phyloP scores from a whole-genome alignment of 1,284 basidiomycete genomes.

The Sphaerobolus stellatus region DNA sequence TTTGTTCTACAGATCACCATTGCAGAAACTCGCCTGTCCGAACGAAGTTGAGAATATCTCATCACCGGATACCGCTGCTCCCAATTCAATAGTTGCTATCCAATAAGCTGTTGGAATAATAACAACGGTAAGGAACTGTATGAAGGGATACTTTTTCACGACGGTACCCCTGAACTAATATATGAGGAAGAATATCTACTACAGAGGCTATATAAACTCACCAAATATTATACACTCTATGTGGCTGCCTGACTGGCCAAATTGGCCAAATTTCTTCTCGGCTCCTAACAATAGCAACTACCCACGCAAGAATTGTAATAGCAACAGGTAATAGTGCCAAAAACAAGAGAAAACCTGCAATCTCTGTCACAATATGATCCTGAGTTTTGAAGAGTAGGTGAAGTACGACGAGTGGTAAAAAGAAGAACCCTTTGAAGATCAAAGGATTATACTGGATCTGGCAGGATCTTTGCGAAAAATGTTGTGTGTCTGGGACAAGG shows the following conservation, averaged over 20 bases:
- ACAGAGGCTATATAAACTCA: not conserved
- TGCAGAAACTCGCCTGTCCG: no score
- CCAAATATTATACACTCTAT: not conserved
- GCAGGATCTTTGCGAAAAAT: not conserved
- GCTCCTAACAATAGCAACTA: not conserved
- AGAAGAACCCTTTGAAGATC: not conserved
- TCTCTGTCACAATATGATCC: not conserved
- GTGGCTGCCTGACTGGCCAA: no score
- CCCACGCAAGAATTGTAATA: not conserved
- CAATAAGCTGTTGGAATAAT: not conserved
- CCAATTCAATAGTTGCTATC: not conserved
- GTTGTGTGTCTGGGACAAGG: not conserved
- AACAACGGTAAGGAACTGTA: constrained; percentile 1
- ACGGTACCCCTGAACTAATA: not conserved
- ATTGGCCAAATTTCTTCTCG: not conserved
- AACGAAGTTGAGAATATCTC: not conserved
- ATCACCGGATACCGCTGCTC: not conserved
- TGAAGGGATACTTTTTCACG: constrained; percentile 1
- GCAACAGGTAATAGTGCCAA: not conserved
- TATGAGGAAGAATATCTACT: not conserved
- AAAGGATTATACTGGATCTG: not conserved
- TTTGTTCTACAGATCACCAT: no score
- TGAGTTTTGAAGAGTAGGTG: not conserved
- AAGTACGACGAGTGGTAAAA: not conserved
- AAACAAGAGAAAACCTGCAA: not conserved